Percentiles rank a stretch among this genome's conserved stretches.
phyloP scores from a whole-genome alignment of 2,329 filamentous ascomycete species.

The Ophiosphaerella herpotricha region DNA sequence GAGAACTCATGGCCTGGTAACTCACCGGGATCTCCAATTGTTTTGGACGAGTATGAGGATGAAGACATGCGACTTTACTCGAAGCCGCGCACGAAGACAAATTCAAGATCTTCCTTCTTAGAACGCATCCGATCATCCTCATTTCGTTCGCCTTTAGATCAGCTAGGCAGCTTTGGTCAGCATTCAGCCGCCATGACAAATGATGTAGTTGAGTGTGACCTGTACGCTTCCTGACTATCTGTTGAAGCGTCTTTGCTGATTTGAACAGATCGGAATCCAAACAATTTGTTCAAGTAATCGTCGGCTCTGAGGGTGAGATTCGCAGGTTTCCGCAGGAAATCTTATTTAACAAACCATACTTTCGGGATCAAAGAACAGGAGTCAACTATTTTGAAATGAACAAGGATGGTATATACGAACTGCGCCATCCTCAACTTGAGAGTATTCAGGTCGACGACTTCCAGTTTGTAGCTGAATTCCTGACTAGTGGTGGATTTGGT shows the following conservation, averaged over 20 bases:
- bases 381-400: slow-evolving; percentile 13
- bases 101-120: too few species aligned
- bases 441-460: slow-evolving; percentile 29
- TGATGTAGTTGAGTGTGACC: slow-evolving; percentile 21
- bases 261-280: slow-evolving; percentile 14
- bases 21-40: too few species aligned
- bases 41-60: too few species aligned
- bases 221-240: slow-evolving; percentile 15
- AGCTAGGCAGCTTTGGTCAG: slow-evolving; percentile 1
- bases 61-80: too few species aligned
- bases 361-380: slow-evolving; percentile 11
- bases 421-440: slow-evolving; percentile 19
- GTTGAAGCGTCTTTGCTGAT: neutral
- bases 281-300: slow-evolving; percentile 24
- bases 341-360: slow-evolving; percentile 22
- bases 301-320: slow-evolving; percentile 20
- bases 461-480: slow-evolving; percentile 27
- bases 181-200: slow-evolving; percentile 3
- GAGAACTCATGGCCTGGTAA: too few species aligned
- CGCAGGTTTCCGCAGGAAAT: slow-evolving; percentile 13
- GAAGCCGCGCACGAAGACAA: too few species aligned
- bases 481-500: slow-evolving; percentile 30
- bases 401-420: slow-evolving; percentile 18
- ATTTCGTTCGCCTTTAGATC: neutral
- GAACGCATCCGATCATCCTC: neutral